Evolutionary conservation across 2,329 filamentous ascomycete genomes (phyloP).

Genomic region (Diaporthe eres): DNA sequence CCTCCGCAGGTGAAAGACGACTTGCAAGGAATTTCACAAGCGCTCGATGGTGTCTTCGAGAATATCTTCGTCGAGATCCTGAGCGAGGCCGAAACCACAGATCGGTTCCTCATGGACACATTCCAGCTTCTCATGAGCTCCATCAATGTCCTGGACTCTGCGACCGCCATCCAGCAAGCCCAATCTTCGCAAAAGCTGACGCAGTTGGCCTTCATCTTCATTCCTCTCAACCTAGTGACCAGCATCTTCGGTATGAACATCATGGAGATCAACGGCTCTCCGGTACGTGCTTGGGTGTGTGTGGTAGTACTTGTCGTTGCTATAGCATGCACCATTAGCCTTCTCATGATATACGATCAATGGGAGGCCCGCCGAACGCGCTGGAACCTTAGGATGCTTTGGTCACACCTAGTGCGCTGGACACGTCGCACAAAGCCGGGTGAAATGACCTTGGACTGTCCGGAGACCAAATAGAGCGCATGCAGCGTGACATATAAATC

Average conservation of each 20-base stretch:
- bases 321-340: not conserved
- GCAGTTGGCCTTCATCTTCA: not conserved
- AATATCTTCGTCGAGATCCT: not conserved
- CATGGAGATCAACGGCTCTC: not conserved
- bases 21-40: not conserved
- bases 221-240: not conserved
- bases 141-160: not conserved
- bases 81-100: not conserved
- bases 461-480: too few relatives aligned
- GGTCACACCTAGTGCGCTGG: too few relatives aligned
- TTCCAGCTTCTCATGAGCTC: not conserved
- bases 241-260: not conserved
- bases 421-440: too few relatives aligned
- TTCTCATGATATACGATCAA: not conserved
- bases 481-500: rapidly evolving
- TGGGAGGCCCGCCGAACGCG: not conserved
- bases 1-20: not conserved
- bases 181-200: not conserved
- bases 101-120: not conserved
- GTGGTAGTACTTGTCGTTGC: not conserved
- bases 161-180: not conserved
- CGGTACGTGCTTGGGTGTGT: not conserved
- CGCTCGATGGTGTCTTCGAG: not conserved
- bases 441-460: too few relatives aligned
- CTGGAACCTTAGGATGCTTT: rapidly evolving